phyloP scores from a whole-genome alignment of 441 rosid species.

The Geranium incanum region DNA sequence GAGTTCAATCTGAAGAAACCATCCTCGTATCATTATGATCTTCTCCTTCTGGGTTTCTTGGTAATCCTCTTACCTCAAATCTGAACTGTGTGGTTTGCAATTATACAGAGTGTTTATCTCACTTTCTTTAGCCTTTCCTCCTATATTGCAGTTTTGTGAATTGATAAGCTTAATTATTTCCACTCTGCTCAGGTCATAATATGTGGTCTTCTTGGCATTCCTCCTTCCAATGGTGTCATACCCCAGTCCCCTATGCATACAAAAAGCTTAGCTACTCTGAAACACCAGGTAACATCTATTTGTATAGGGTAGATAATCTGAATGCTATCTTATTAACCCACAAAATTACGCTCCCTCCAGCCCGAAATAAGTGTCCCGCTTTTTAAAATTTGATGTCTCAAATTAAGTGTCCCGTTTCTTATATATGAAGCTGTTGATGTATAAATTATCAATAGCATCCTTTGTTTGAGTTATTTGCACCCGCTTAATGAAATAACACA shows the following conservation, averaged over 20 bases:
- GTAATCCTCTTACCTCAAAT: slow-evolving; percentile 26
- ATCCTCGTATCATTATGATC: slow-evolving; percentile 67
- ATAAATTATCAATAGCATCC: too few relatives aligned
- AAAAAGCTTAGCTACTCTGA: slow-evolving; percentile 37
- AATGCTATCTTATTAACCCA: too few relatives aligned
- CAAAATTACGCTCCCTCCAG: too few relatives aligned
- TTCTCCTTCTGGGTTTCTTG: slow-evolving; percentile 63
- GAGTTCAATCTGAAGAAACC: slow-evolving; percentile 81
- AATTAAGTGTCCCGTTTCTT: too few relatives aligned
- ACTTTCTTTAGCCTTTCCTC: too few relatives aligned
- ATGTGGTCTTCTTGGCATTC: slow-evolving; percentile 75
- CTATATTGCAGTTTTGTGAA: not conserved
- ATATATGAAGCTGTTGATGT: too few relatives aligned
- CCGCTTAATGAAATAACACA: too few relatives aligned
- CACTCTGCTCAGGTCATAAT: slow-evolving; percentile 42
- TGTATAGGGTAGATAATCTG: too few relatives aligned
- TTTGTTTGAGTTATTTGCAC: too few relatives aligned
- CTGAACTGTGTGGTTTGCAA: not conserved
- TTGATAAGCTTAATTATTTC: slow-evolving; percentile 13
- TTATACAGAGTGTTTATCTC: not conserved
- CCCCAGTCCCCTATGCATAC: slow-evolving; percentile 66
- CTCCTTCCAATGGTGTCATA: slow-evolving; percentile 76
- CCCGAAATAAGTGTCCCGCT: too few relatives aligned
- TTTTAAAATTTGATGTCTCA: too few relatives aligned
- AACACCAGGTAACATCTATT: slow-evolving; percentile 50